These are phyloP conservation scores for Ophiostoma ulmi DNA, from an alignment of 2,329 filamentous ascomycete genomes.

Conservation along the genomic window DNA sequence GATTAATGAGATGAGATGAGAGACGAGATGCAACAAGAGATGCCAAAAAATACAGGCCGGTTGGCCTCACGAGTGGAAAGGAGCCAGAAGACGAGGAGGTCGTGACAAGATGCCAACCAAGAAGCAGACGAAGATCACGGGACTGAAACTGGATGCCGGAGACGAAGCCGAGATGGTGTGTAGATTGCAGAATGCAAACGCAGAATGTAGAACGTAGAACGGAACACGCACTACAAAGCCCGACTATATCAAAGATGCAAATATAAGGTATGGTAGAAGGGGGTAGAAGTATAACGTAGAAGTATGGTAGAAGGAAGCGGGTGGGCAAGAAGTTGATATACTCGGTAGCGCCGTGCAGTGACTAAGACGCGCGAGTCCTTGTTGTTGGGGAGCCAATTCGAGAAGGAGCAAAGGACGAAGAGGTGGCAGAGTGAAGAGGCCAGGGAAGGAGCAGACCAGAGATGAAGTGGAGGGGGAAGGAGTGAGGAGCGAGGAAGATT, in stretches of 20 bases:
- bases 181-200: background rate
- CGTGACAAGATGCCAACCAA: slow-evolving; percentile 13
- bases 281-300: background rate
- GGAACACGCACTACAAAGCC: background rate
- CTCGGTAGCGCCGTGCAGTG: background rate
- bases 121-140: slow-evolving; percentile 17
- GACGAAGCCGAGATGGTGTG: slow-evolving; percentile 12
- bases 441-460: background rate
- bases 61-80: background rate
- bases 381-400: background rate
- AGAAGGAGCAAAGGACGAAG: background rate
- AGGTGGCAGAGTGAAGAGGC: background rate
- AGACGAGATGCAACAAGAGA: background rate
- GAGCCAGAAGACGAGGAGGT: background rate
- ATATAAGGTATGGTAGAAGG: background rate
- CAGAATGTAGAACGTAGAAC: background rate
- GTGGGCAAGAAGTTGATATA: slow-evolving; percentile 5
- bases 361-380: background rate
- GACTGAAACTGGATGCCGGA: slow-evolving; percentile 13
- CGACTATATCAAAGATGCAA: background rate
- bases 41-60: background rate
- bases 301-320: background rate
- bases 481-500: background rate
- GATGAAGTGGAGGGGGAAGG: background rate
- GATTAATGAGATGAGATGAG: background rate